phyloP scores from a whole-genome alignment of 345 rosid genomes.

The Laguncularia racemosa region DNA sequence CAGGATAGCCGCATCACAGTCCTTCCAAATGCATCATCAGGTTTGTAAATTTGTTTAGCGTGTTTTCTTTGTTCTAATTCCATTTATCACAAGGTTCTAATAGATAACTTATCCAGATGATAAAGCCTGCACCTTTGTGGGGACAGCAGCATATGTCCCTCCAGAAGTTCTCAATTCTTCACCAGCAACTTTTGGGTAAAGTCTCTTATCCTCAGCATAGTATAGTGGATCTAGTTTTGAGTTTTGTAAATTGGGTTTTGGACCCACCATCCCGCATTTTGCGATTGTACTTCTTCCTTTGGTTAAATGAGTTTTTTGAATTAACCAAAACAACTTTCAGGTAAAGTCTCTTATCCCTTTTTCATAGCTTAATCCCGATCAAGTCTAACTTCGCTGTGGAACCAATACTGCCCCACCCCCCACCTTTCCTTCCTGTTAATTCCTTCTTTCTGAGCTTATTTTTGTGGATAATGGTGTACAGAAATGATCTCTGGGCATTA shows the following conservation, averaged over 20 bases:
- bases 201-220: background rate
- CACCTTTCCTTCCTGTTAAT: slow-evolving; percentile 6
- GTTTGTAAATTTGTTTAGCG: slow-evolving; percentile 22
- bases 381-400: background rate
- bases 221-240: no score
- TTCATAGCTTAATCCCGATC: background rate
- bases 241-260: no score
- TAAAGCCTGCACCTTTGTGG: slow-evolving; percentile 91
- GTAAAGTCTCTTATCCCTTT: slow-evolving; percentile 23
- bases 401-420: no score
- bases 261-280: no score
- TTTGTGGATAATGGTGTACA: slow-evolving; percentile 27
- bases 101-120: slow-evolving; percentile 45
- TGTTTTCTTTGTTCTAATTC: background rate
- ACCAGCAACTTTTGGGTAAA: slow-evolving; percentile 95
- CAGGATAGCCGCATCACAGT: slow-evolving; percentile 84
- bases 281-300: no score
- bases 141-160: slow-evolving; percentile 98
- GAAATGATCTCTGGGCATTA: slow-evolving; percentile 98
- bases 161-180: slow-evolving; percentile 98
- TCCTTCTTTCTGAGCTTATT: slow-evolving; percentile 14
- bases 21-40: slow-evolving; percentile 92
- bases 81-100: background rate
- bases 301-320: no score
- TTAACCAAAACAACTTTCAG: slow-evolving; percentile 97